A percentile compares a stretch with the other conserved stretches of the same genome.
Conservation (phyloP, 2,329 filamentous ascomycete genomes). For the Elsinoe necatrix region DNA sequence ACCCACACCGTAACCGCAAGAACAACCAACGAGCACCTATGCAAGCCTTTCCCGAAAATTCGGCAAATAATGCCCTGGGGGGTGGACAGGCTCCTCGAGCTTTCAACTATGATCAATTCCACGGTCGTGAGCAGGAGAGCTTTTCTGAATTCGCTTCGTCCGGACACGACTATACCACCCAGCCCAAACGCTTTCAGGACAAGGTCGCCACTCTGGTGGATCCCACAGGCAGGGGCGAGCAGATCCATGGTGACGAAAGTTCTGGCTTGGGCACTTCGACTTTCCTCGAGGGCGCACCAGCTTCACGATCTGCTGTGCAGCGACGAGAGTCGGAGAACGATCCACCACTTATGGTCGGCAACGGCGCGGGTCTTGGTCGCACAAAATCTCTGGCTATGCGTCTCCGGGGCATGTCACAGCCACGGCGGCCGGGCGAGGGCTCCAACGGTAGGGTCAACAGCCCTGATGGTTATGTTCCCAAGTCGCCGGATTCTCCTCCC, state of each 20-base stretch:
- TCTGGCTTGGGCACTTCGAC: constrained; percentile 86
- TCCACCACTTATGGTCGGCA: constrained; percentile 35
- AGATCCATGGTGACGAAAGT: constrained; percentile 75
- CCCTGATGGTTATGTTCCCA: constrained; percentile 41
- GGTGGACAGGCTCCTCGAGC: constrained; percentile 60
- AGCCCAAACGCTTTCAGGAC: constrained; percentile 21
- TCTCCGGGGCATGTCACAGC: constrained; percentile 72
- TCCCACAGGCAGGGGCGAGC: constrained; percentile 56
- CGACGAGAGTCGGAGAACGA: constrained; percentile 61
- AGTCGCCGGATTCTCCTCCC: constrained; percentile 19
- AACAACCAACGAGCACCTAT: constrained; percentile 79
- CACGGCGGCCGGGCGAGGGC: constrained; percentile 48
- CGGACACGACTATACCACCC: constrained; percentile 25
- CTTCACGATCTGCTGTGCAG: constrained; percentile 69
- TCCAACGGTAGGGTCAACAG: constrained; percentile 31
- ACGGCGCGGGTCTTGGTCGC: constrained; percentile 57
- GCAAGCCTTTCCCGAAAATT: constrained; percentile 90
- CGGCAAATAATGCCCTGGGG: constrained; percentile 83
- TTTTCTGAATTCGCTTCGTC: constrained; percentile 67
- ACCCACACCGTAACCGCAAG: constrained; percentile 84
- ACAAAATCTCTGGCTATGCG: constrained; percentile 95
- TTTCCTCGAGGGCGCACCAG: constrained; percentile 88
- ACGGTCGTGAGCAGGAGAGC: constrained; percentile 77
- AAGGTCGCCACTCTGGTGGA: constrained; percentile 48
- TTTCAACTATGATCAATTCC: constrained; percentile 78